phyloP scores from a whole-genome alignment of 495 filamentous ascomycete species.

The Aspergillus egyptiacus region DNA sequence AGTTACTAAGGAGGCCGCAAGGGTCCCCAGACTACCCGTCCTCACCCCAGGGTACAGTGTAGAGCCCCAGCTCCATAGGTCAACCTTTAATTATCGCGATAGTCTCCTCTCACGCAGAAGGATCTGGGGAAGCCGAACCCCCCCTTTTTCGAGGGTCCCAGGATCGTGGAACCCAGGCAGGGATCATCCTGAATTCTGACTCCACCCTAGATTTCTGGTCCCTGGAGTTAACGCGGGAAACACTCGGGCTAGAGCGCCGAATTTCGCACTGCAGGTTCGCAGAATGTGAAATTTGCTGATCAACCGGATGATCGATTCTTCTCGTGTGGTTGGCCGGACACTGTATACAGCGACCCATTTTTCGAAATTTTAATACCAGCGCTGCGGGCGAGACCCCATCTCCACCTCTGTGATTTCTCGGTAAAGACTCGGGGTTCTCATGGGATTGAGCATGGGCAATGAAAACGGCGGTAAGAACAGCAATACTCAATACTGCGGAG shows the following conservation, averaged over 20 bases:
- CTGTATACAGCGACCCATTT: not conserved
- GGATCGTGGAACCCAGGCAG: not conserved
- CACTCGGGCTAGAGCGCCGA: not conserved
- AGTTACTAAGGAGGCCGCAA: too few relatives aligned
- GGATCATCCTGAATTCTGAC: not conserved
- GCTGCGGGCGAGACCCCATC: not conserved
- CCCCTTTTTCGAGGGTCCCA: too few relatives aligned
- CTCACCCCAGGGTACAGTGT: too few relatives aligned
- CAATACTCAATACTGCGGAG: not conserved
- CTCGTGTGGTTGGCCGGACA: conserved; percentile 7
- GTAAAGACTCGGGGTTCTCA: conserved; percentile 4
- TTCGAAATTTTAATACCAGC: too few relatives aligned
- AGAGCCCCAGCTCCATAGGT: too few relatives aligned
- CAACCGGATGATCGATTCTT: not conserved
- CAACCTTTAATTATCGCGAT: not conserved
- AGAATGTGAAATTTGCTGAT: not conserved
- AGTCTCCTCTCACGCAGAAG: not conserved
- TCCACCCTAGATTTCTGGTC: not conserved
- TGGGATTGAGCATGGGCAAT: not conserved
- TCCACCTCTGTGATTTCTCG: conserved; percentile 8
- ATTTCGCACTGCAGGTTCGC: not conserved
- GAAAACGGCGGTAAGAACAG: not conserved
- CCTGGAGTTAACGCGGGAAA: not conserved
- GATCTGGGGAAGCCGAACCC: not conserved
- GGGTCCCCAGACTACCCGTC: too few relatives aligned